A percentile compares a stretch with the other conserved stretches of the same genome.
phyloP scores from a whole-genome alignment of 176 grass and related monocot genomes.

The Alloteropsis semialata region DNA sequence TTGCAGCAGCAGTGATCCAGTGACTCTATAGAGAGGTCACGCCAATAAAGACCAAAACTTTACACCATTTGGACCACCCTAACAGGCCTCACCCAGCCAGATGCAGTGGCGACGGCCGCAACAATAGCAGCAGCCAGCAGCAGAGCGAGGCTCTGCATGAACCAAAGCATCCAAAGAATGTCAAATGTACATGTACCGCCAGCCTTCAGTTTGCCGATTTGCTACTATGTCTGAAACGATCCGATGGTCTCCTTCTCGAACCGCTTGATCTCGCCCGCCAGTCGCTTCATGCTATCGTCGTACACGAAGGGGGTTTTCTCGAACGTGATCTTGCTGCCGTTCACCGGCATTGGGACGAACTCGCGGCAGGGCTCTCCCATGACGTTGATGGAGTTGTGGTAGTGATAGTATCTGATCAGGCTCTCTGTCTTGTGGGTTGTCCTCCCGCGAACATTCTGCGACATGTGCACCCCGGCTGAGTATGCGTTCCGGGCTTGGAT shows the following conservation, averaged over 20 bases:
- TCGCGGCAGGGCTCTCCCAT: constrained; percentile 74
- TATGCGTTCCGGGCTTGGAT: constrained; percentile 70
- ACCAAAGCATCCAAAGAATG: constrained; percentile 26
- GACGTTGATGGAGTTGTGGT: constrained; percentile 81
- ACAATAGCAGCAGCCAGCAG: not conserved
- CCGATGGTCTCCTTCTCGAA: constrained; percentile 69
- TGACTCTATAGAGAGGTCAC: not conserved
- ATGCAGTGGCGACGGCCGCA: not conserved
- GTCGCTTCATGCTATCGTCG: constrained; percentile 61
- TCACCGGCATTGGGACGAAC: constrained; percentile 36
- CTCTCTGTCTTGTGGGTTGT: constrained; percentile 70
- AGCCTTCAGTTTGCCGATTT: not conserved
- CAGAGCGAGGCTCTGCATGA: not conserved
- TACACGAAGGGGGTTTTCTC: constrained; percentile 68
- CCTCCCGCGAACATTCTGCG: constrained; percentile 60
- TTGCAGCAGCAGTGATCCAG: not conserved
- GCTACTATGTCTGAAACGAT: constrained; percentile 41
- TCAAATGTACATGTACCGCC: constrained; percentile 36
- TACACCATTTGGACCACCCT: constrained; percentile 40
- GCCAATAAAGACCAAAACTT: constrained; percentile 42
- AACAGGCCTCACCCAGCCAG: not conserved
- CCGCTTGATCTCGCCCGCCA: constrained; percentile 35
- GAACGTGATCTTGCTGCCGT: constrained; percentile 47
- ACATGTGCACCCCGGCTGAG: constrained; percentile 84
- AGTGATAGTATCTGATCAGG: constrained; percentile 91